phyloP scores from a whole-genome alignment of 2,329 filamentous ascomycete species.

The Thyridium curvatum region DNA sequence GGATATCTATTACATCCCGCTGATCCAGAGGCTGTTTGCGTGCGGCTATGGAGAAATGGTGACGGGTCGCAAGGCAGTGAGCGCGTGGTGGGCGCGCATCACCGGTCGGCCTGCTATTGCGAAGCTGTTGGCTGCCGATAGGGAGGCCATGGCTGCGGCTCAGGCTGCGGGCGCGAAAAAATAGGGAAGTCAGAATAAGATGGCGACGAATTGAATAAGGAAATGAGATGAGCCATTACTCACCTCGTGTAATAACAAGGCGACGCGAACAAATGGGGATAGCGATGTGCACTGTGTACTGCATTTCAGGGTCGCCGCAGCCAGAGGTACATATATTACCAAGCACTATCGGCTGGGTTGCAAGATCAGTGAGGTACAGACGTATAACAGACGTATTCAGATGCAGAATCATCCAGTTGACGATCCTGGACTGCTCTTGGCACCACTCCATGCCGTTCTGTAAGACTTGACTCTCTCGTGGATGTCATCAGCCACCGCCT shows the following conservation, averaged over 20 bases:
- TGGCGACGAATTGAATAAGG: too few species aligned
- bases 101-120: slow-evolving; percentile 28
- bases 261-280: too few species aligned
- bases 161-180: slow-evolving; percentile 3
- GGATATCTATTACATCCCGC: slow-evolving; percentile 41
- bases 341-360: too few species aligned
- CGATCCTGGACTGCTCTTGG: too few species aligned
- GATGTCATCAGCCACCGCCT: slow-evolving; percentile 19
- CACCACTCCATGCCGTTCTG: slow-evolving; percentile 4
- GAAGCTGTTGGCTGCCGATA: slow-evolving; percentile 25
- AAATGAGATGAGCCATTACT: too few species aligned
- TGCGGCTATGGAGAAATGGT: slow-evolving; percentile 30
- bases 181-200: slow-evolving; percentile 12
- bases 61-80: slow-evolving; percentile 25
- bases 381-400: too few species aligned
- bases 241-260: too few species aligned
- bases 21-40: slow-evolving; percentile 33
- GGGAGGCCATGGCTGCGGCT: slow-evolving; percentile 19
- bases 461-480: slow-evolving; percentile 23
- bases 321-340: too few species aligned
- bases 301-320: too few species aligned
- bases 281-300: too few species aligned
- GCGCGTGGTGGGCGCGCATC: slow-evolving; percentile 33
- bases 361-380: too few species aligned
- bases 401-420: too few species aligned